Evolutionary conservation across 148 eudicot genomes (phyloP).

Genomic region (Dysphania ambrosioides): DNA sequence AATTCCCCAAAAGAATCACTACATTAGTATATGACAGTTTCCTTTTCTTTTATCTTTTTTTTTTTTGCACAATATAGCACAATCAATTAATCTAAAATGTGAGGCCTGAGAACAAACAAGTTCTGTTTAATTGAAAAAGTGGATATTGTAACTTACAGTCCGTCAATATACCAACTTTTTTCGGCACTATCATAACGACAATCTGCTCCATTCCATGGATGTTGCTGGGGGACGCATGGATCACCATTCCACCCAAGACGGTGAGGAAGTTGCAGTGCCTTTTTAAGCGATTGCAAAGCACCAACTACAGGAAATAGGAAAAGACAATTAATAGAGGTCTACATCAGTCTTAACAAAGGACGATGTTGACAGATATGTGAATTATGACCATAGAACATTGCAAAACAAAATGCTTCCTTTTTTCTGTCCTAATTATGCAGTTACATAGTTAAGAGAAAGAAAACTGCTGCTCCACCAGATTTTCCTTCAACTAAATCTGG

Average conservation of each 20-base stretch:
- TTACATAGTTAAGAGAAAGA: neutral
- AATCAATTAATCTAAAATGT: neutral
- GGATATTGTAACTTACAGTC: conserved; percentile 60
- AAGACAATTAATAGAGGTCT: conserved; percentile 6
- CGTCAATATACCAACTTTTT: conserved; percentile 82
- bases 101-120: neutral
- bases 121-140: neutral
- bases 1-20: too few species aligned
- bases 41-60: too few species aligned
- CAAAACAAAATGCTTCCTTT: neutral
- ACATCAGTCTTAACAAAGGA: neutral
- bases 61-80: too few species aligned
- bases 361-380: neutral
- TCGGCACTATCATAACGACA: conserved; percentile 62
- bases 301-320: conserved; percentile 44
- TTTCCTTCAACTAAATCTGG: neutral
- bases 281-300: conserved; percentile 69
- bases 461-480: neutral
- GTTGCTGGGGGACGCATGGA: conserved; percentile 97
- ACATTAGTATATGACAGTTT: too few species aligned
- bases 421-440: neutral
- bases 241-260: conserved; percentile 99
- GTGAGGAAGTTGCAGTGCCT: conserved; percentile 78
- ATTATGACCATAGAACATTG: too few species aligned
- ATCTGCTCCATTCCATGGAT: conserved; percentile 98